Conservation (phyloP, 2,329 filamentous ascomycete species). For the Didymella keratinophila region DNA sequence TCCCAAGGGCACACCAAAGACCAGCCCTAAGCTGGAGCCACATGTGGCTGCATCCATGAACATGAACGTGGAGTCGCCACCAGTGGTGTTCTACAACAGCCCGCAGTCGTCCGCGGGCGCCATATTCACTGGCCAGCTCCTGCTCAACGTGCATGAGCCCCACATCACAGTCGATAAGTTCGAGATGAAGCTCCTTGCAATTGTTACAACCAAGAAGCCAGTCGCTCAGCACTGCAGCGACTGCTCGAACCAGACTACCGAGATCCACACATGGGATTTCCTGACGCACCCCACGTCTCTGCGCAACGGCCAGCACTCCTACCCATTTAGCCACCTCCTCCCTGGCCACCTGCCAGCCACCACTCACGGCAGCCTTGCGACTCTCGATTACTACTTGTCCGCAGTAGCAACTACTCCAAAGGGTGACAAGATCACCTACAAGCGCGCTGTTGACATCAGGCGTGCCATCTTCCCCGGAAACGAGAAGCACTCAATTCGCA, state of each 20-base stretch:
- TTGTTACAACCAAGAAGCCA: slow-evolving; percentile 80
- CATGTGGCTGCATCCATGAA: slow-evolving; percentile 61
- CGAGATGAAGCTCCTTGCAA: slow-evolving; percentile 73
- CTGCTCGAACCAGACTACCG: slow-evolving; percentile 74
- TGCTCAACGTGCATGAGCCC: slow-evolving; percentile 72
- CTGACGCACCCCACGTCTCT: slow-evolving; percentile 52
- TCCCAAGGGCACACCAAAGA: slow-evolving; percentile 43
- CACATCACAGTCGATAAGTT: slow-evolving; percentile 74
- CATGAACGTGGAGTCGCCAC: slow-evolving; percentile 81
- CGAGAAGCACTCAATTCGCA: slow-evolving; percentile 88
- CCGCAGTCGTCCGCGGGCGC: slow-evolving; percentile 80
- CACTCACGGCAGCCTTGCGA: slow-evolving; percentile 75
- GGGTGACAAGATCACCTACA: slow-evolving; percentile 69
- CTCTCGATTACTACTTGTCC: slow-evolving; percentile 78
- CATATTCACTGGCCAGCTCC: slow-evolving; percentile 82
- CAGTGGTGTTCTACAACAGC: slow-evolving; percentile 81
- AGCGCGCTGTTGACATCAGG: slow-evolving; percentile 74
- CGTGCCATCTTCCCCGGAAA: slow-evolving; percentile 80
- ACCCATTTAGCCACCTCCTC: slow-evolving; percentile 89
- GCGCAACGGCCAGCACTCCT: slow-evolving; percentile 70
- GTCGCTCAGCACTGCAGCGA: slow-evolving; percentile 80
- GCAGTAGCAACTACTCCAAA: slow-evolving; percentile 62
- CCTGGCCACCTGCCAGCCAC: slow-evolving; percentile 85
- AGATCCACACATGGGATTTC: slow-evolving; percentile 82
- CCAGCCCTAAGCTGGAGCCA: slow-evolving; percentile 45